Evolutionary conservation across 2,329 filamentous ascomycete genomes (phyloP), one percentile per base, ranked within the genome.

Genomic region (Albifimbria verrucaria): DNA sequence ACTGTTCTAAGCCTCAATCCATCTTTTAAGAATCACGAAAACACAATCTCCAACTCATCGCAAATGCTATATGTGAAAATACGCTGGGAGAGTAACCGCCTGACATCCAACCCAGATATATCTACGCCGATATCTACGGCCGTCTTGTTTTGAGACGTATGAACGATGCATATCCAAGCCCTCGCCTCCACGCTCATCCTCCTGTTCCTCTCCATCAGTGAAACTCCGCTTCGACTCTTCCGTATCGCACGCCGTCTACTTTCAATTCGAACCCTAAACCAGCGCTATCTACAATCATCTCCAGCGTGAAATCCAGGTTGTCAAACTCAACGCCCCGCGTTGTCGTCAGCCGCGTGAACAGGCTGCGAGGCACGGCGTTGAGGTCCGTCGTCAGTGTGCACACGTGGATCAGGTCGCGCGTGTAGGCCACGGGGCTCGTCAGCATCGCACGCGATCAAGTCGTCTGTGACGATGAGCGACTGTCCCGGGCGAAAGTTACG

Each of bases 331-430:
- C 85, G 1, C 89, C 89, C 51, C 88, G 79, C 3, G 89, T 92
- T 12, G 89, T 92, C 17, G 88, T 92, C 57, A 93, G 70, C 15
- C 87, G 73, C 1, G 88, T 91, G 64, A 92, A 92, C 11, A 92
- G 66, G 54, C 79, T 85, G 58, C 86, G 81, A 1, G 89, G 89
- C 18, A 92, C 89, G 0, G 87, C 87, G 48, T 85, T 86, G 12
- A 93, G 74, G 63, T 92, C 89, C 17, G 89, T 92, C n/a, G 85
- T 91, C 39, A 93, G 74, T 2, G 88, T 92, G 70, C 88, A 92
- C 23, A 92, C 88, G 58, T 88, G 85, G 48, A 87, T 79, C 12
- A 92, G 76, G 5, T 85, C 81, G 6, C 80, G 74, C 17, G 78
- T 77, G 67, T 84, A 85, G 2, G 83, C 77, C 1, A 68, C 77